Base-by-base conservation (phyloP, 805 yeast species). In the Wickerhamiella alocasiicola region DNA sequence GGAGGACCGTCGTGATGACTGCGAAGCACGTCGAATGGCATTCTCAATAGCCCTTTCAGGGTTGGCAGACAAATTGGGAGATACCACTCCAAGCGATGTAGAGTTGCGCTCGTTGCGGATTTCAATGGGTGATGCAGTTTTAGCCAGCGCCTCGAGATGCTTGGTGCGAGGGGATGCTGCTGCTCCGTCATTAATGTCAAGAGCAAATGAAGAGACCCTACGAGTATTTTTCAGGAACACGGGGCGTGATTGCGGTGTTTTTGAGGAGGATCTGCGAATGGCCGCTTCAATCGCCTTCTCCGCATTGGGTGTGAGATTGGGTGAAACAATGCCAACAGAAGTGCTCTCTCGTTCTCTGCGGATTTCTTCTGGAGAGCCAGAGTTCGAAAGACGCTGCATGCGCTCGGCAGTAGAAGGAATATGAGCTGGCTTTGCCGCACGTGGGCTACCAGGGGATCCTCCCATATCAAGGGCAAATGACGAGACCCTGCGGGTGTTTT, bases 291-390 rank as follows among this genome's bases (percentile, higher is more conserved):
- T 36, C 15, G 31, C 21, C 6, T 21, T 32, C 15, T 19, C 27
- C 11, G 39, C 27, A 17, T 28, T 23, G 9, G 11, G 9, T 12
- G 13, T 17, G 9, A 26, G 24, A 13, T 36, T 36, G 17, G 39
- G 39, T 15, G 25, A 13, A 13, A 36, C 5, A 13, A 36, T 29
- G 3, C 39, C 39, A 6, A 16, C 15, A 24, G 32, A 27, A 5
- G 39, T 36, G 12, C 27, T 19, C 28, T 36, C 39, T 9, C 39
- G 39, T n/a, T 36, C 39, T 4, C 32, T 32, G 9, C 39, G 17
- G 9, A 36, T 36, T 29, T 36, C 27, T 2, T 27, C 19, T 7
- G 26, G 26, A 11, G 9, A 7, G 7, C 26, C 26, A 7, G 7
- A 11, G 26, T 23, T 23, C 11, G 26, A 23, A 29, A 36, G 23